Percentiles rank a stretch among this genome's conserved stretches.
These are phyloP conservation scores for Rhizopogon vesiculosus DNA, from an alignment of 768 basidiomycete species.

Conservation along the genomic window DNA sequence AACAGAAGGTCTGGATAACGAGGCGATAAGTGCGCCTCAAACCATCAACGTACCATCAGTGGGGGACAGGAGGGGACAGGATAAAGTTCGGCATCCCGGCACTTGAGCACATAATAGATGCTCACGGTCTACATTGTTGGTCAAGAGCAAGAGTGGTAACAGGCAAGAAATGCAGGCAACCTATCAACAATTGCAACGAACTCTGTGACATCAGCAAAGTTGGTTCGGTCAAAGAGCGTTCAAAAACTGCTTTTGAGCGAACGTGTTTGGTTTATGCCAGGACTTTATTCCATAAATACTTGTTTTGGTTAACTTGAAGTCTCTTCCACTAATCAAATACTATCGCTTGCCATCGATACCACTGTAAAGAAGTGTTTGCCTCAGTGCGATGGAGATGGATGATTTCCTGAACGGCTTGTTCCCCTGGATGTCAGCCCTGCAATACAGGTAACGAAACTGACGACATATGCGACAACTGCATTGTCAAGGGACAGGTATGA, in stretches of 20 bases:
- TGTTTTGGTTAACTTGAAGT: no score
- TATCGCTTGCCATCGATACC: no score
- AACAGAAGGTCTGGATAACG: slow-evolving; percentile 31
- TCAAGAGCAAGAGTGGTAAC: slow-evolving; percentile 30
- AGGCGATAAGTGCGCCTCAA: slow-evolving; percentile 24
- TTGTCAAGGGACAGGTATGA: not conserved
- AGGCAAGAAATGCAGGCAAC: slow-evolving; percentile 26
- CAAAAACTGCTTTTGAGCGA: no score
- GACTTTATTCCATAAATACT: no score
- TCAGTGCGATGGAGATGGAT: slow-evolving; percentile 8
- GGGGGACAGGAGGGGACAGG: slow-evolving; percentile 19
- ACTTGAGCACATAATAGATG: slow-evolving; percentile 24
- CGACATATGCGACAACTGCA: not conserved
- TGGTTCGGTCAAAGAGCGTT: no score
- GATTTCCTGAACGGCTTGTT: slow-evolving; percentile 21
- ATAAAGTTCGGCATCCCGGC: slow-evolving; percentile 24
- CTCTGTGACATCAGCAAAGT: slow-evolving; percentile 1
- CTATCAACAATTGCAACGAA: slow-evolving; percentile 18
- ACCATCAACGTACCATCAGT: slow-evolving; percentile 15
- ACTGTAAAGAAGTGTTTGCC: no score
- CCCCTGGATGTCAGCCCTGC: slow-evolving; percentile 28
- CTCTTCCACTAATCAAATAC: no score
- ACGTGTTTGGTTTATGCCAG: no score
- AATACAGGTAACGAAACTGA: slow-evolving; percentile 11
- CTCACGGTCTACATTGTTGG: slow-evolving; percentile 26